These are phyloP conservation scores for Laburnicola sp. DNA, from an alignment of 2,329 filamentous ascomycete species.

Conservation along the genomic window DNA sequence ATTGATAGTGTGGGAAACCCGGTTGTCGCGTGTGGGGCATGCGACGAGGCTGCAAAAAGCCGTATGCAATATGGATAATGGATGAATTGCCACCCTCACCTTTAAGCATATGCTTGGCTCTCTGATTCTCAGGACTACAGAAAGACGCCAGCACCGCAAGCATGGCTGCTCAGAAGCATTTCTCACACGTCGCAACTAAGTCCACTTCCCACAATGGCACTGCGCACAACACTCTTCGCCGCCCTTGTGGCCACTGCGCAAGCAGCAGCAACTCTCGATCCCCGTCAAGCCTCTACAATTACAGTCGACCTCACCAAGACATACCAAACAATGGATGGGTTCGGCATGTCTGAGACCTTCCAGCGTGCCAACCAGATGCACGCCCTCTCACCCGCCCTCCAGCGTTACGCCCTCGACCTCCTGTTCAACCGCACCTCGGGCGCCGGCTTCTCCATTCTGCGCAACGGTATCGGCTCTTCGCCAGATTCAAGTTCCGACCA, in stretches of 20 bases:
- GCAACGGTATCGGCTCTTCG: slow-evolving; percentile 53
- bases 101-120: slow-evolving; percentile 5
- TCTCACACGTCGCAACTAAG: not conserved
- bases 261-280: slow-evolving; percentile 4
- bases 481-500: slow-evolving; percentile 49
- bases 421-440: slow-evolving; percentile 53
- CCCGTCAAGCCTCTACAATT: slow-evolving; percentile 34
- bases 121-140: not conserved
- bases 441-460: slow-evolving; percentile 51
- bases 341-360: slow-evolving; percentile 53
- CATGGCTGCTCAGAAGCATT: not conserved
- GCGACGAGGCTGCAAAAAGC: slow-evolving; percentile 1
- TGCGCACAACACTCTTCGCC: slow-evolving; percentile 9
- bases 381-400: slow-evolving; percentile 43
- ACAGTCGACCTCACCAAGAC: slow-evolving; percentile 50
- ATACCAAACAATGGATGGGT: slow-evolving; percentile 54
- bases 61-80: slow-evolving; percentile 14
- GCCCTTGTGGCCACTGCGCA: slow-evolving; percentile 10
- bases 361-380: slow-evolving; percentile 52
- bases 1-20: slow-evolving; percentile 1
- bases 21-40: slow-evolving; percentile 2
- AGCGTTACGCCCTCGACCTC: slow-evolving; percentile 48
- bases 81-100: slow-evolving; percentile 1
- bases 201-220: slow-evolving; percentile 7
- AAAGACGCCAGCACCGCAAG: not conserved